Evolutionary conservation across 345 rosid genomes (phyloP).

Genomic region (Trapa bicornis): DNA sequence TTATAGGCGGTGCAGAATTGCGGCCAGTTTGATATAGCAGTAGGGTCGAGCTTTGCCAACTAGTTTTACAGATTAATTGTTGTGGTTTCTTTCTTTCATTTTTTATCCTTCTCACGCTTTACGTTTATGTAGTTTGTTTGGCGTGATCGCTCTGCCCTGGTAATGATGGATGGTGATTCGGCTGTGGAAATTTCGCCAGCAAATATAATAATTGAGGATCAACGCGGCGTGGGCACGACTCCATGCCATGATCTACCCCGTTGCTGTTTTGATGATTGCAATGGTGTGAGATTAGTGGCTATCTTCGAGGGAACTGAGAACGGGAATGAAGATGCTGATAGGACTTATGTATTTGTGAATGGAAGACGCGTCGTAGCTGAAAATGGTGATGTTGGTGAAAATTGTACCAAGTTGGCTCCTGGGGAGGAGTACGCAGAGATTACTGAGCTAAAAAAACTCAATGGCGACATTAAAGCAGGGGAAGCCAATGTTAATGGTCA

Average conservation of each 20-base stretch:
- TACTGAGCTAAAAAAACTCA: neutral
- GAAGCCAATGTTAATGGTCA: neutral
- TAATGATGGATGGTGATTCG: conserved; percentile 57
- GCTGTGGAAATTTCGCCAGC: conserved; percentile 15
- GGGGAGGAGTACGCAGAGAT: neutral
- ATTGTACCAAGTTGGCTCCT: conserved; percentile 16
- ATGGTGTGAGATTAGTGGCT: conserved; percentile 7
- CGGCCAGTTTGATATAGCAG: neutral
- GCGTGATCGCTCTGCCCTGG: conserved; percentile 8
- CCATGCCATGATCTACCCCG: conserved; percentile 27
- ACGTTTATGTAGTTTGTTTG: neutral
- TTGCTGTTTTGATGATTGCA: conserved; percentile 21
- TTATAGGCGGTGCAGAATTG: neutral
- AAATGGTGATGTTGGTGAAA: conserved; percentile 6
- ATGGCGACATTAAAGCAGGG: neutral
- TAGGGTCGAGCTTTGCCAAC: neutral
- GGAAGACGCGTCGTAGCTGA: conserved; percentile 22
- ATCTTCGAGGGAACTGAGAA: conserved; percentile 7
- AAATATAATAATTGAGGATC: conserved; percentile 22
- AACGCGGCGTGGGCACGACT: conserved; percentile 13
- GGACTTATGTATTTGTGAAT: conserved; percentile 28
- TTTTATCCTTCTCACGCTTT: neutral
- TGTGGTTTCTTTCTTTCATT: neutral
- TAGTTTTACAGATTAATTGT: neutral
- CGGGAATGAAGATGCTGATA: conserved; percentile 20